Evolutionary conservation across 2,329 filamentous ascomycete genomes (phyloP).

Genomic region (Apiospora malaysiana): DNA sequence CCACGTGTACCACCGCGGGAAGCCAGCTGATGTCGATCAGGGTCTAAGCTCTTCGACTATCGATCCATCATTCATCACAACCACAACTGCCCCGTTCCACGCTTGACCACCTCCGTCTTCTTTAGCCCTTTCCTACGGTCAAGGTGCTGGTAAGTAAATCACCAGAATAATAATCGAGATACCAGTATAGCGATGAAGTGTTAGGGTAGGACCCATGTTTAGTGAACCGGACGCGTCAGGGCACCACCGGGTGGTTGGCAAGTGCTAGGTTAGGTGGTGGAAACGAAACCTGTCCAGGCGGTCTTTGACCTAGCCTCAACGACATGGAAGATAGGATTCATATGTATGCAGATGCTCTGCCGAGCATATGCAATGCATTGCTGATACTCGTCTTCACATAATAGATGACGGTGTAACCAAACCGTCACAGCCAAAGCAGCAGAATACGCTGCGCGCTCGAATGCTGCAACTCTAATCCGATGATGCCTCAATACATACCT

Average conservation of each 20-base stretch:
- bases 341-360: neutral
- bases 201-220: neutral
- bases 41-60: neutral
- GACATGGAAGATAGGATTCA: neutral
- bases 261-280: neutral
- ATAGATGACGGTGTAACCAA: neutral
- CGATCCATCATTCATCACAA: neutral
- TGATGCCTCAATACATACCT: too few relatives aligned
- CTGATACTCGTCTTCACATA: neutral
- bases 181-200: neutral
- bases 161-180: neutral
- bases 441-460: neutral
- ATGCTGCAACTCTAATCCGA: slow-evolving; percentile 6
- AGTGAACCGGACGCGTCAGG: slow-evolving; percentile 2
- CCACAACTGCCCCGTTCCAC: neutral
- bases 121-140: neutral
- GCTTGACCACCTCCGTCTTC: neutral
- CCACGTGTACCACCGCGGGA: neutral
- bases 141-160: neutral
- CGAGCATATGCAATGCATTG: neutral
- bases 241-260: neutral
- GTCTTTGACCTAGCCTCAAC: neutral
- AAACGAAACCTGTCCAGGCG: neutral
- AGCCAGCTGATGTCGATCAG: slow-evolving; percentile 1
- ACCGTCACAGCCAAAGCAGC: neutral